These are phyloP conservation scores for Physcomitrium patens DNA, from an alignment of 225 moss, liverwort and hornwort genomes.

Conservation along the genomic window DNA sequence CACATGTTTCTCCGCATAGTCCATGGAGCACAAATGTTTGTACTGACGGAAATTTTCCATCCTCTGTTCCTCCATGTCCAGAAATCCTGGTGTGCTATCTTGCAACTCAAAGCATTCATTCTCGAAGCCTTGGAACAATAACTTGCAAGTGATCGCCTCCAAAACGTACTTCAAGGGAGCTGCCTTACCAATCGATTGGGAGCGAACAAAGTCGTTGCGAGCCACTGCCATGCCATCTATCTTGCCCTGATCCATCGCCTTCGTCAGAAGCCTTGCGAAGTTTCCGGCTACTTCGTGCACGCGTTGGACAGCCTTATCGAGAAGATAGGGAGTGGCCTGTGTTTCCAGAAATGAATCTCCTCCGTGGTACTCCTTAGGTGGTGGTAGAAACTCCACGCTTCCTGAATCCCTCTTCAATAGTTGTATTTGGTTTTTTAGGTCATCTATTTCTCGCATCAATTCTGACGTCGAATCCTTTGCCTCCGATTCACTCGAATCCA, in stretches of 20 bases:
- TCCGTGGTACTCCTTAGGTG: constrained; percentile 21
- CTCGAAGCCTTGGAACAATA: constrained; percentile 52
- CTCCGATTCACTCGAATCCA: constrained; percentile 32
- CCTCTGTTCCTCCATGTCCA: constrained; percentile 51
- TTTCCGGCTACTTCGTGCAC: constrained; percentile 55
- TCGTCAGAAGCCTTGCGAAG: constrained; percentile 46
- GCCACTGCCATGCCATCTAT: constrained; percentile 49
- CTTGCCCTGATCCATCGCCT: constrained; percentile 49
- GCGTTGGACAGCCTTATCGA: constrained; percentile 49
- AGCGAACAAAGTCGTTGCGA: constrained; percentile 37
- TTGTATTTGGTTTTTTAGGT: constrained; percentile 36
- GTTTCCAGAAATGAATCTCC: constrained; percentile 48
- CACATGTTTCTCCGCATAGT: constrained; percentile 31
- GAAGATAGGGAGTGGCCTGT: constrained; percentile 52
- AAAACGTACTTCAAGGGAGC: constrained; percentile 51
- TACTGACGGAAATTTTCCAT: constrained; percentile 47
- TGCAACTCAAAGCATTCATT: constrained; percentile 51
- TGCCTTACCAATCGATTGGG: constrained; percentile 35
- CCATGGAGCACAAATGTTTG: constrained; percentile 33
- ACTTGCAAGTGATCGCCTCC: constrained; percentile 49
- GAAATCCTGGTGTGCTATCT: constrained; percentile 36
- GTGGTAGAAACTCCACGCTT: constrained; percentile 16
- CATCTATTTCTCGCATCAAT: constrained; percentile 41
- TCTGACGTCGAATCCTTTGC: constrained; percentile 22
- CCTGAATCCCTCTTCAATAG: constrained; percentile 22